Percentiles rank a stretch among this genome's conserved stretches.
Conservation (phyloP, 352 stramenopile genomes). For the Thraustochytrium striatum region DNA sequence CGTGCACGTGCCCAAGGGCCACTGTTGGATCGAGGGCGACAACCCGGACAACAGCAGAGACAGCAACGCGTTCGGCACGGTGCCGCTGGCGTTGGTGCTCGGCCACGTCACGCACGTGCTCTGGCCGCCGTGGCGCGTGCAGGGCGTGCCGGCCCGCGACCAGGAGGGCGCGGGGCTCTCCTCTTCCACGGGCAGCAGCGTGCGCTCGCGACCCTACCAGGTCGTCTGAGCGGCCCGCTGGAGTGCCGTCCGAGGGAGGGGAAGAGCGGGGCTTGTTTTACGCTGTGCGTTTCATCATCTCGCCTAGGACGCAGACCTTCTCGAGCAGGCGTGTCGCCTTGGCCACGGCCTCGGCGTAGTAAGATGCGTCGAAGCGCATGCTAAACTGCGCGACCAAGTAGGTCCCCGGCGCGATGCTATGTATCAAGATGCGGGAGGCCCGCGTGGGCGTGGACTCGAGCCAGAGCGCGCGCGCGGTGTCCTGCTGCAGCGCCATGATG, state of each 20-base stretch:
- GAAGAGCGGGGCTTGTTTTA: too few relatives aligned
- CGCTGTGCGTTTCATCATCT: constrained; percentile 46
- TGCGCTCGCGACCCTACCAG: too few relatives aligned
- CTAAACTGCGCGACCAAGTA: constrained; percentile 78
- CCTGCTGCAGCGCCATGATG: constrained; percentile 75
- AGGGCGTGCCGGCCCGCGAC: too few relatives aligned
- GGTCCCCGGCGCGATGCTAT: constrained; percentile 68
- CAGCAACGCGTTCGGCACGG: constrained; percentile 87
- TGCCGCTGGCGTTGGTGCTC: constrained; percentile 82
- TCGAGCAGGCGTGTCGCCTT: constrained; percentile 21
- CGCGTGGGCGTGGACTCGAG: constrained; percentile 67
- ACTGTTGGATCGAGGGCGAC: constrained; percentile 94
- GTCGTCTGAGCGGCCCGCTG: too few relatives aligned
- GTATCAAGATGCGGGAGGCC: constrained; percentile 77
- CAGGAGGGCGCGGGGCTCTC: too few relatives aligned
- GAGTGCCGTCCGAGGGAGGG: too few relatives aligned
- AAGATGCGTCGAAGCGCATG: constrained; percentile 64
- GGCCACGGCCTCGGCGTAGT: constrained; percentile 60
- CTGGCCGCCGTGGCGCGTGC: constrained; percentile 56
- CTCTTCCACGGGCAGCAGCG: too few relatives aligned
- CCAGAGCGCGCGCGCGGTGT: constrained; percentile 74
- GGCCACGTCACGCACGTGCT: constrained; percentile 79
- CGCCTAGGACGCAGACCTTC: constrained; percentile 35
- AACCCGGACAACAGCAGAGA: constrained; percentile 92
- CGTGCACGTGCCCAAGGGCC: constrained; percentile 74